Conservation (phyloP, 2,329 filamentous ascomycete genomes). For the Pyrenochaeta sp. region DNA sequence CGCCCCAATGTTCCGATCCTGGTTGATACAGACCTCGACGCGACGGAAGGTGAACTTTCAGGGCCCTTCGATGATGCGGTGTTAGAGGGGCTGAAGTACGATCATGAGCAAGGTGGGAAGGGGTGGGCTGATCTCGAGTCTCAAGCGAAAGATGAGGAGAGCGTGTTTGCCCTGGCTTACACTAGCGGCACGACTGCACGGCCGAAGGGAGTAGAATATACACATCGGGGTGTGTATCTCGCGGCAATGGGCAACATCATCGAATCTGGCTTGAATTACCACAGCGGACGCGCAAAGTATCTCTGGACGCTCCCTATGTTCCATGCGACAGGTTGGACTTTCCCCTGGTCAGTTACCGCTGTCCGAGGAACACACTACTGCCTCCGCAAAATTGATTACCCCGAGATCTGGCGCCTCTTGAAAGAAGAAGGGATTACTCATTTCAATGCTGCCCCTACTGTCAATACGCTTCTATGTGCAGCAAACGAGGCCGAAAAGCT, state of each 20-base stretch:
- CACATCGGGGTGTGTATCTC: slow-evolving; percentile 85
- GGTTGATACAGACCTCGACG: slow-evolving; percentile 85
- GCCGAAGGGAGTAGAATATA: slow-evolving; percentile 93
- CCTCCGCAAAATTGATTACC: slow-evolving; percentile 92
- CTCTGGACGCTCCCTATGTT: slow-evolving; percentile 94
- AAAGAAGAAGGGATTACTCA: slow-evolving; percentile 90
- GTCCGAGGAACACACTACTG: slow-evolving; percentile 95
- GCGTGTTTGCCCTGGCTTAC: slow-evolving; percentile 85
- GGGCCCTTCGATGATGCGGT: slow-evolving; percentile 87
- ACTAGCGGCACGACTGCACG: slow-evolving; percentile 91
- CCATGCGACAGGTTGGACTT: slow-evolving; percentile 77
- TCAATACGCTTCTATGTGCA: slow-evolving; percentile 91
- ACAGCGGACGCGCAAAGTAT: slow-evolving; percentile 76
- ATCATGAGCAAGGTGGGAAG: slow-evolving; percentile 67
- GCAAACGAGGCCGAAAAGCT: slow-evolving; percentile 76
- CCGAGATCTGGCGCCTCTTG: slow-evolving; percentile 86
- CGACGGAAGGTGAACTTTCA: slow-evolving; percentile 72
- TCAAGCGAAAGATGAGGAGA: slow-evolving; percentile 77
- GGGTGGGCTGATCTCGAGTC: slow-evolving; percentile 81
- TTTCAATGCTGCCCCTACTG: slow-evolving; percentile 94
- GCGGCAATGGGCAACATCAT: slow-evolving; percentile 85
- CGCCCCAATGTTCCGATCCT: slow-evolving; percentile 74
- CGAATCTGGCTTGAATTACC: slow-evolving; percentile 82
- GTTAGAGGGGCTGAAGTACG: slow-evolving; percentile 77
- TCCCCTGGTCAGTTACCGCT: slow-evolving; percentile 91